Evolutionary conservation across 2,329 filamentous ascomycete species (phyloP), one percentile per base, ranked within the genome.

Genomic region (Pleoardoris graminearum): DNA sequence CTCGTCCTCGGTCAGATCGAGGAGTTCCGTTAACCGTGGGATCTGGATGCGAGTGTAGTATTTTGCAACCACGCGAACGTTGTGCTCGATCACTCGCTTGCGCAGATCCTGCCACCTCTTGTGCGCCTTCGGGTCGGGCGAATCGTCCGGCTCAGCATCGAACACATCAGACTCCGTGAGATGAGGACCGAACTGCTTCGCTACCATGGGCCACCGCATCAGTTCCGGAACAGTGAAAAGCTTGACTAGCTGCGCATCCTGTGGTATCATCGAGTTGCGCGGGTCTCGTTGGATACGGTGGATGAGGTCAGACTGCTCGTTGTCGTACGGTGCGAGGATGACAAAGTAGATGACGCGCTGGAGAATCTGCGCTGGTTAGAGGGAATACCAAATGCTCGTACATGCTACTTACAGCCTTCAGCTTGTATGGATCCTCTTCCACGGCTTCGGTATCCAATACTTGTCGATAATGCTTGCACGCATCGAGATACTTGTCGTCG

Each of bases 61-160:
- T 77, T 96, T 96, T 66, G 94, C 94, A 32, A 99, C 85, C 1
- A 99, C 94, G 47, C 94, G 90, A 48, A 99, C 93, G 63, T 99
- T 99, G 79, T 99, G 94, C 80, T 99, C 94, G 67, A 99, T 99
- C 57, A 99, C 94, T 48, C 94, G 91, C 83, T 97, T 97, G 68
- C 94, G 90, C 59, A 99, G 80, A 71, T 97, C 94, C 71, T 94
- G 84, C 91, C 93, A 99, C 72, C 94, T 85, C 75, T 88, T 85
- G 75, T 89, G 79, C 23, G 91, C 88, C 76, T 96, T 93, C 55
- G 87, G 82, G 64, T 97, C 91, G 29, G 81, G 70, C 5, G 87
- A 86, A 61, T 86, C 80, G 59, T 83, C 80, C 59, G 82, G 73
- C 44, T 82, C 79, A 22, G 82, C 82, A 64, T 90, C 88, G 70